These are phyloP conservation scores for Bifiguratus adelaidae DNA, from an alignment of 192 early-diverging fungal species.

Conservation along the genomic window DNA sequence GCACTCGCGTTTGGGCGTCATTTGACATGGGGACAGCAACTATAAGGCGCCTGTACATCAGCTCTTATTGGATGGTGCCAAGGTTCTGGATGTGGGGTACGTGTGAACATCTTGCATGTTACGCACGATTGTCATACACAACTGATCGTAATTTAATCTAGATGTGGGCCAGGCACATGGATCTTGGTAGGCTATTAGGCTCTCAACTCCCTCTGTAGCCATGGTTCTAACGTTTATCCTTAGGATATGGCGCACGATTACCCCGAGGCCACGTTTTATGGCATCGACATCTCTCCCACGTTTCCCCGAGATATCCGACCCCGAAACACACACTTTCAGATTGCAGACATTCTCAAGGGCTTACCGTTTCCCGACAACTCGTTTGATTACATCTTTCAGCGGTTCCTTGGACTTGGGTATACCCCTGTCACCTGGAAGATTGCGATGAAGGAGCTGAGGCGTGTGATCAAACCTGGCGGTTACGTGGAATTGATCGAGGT, in stretches of 20 bases:
- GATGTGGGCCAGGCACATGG: background rate
- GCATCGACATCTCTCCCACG: background rate
- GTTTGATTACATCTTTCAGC: slow-evolving; percentile 34
- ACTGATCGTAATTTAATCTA: background rate
- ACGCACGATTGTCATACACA: background rate
- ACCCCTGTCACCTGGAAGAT: background rate
- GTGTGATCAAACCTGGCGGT: slow-evolving; percentile 24
- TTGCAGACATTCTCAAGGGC: slow-evolving; percentile 16
- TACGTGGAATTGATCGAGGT: slow-evolving; percentile 26
- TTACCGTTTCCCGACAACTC: slow-evolving; percentile 26
- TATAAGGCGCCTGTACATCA: background rate
- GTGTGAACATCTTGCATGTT: background rate
- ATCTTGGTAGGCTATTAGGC: background rate
- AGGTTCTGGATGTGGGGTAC: background rate
- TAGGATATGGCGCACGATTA: background rate
- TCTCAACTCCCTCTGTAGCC: background rate
- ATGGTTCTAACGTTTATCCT: background rate
- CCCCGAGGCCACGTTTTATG: background rate
- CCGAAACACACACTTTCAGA: background rate
- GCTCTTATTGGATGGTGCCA: background rate
- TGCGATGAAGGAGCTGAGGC: slow-evolving; percentile 7
- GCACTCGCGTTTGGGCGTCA: no score
- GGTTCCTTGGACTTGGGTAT: background rate
- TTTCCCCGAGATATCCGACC: background rate
- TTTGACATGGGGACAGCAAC: no score